Conservation (phyloP, 192 early-diverging fungal species). For the Borealophlyctis nickersoniae region DNA sequence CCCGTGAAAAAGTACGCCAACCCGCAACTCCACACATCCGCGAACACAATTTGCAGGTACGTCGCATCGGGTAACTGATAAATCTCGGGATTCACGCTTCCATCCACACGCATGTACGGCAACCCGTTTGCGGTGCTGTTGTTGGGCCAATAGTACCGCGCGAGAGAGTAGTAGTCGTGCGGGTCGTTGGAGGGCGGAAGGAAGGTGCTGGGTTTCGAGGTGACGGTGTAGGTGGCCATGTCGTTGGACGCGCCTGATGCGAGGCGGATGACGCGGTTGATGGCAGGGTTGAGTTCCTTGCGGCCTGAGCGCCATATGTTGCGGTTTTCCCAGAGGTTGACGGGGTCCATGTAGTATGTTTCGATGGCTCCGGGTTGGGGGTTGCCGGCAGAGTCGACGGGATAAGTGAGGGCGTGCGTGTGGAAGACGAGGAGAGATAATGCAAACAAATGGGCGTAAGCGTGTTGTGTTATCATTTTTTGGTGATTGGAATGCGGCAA, state of each 20-base stretch:
- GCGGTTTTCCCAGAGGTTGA: slow-evolving; percentile 25
- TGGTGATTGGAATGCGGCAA: too few relatives aligned
- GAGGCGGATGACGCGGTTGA: slow-evolving; percentile 26
- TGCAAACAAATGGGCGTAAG: too few relatives aligned
- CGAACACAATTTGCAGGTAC: slow-evolving; percentile 7
- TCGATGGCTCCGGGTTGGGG: not conserved
- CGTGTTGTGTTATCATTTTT: too few relatives aligned
- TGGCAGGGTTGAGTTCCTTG: slow-evolving; percentile 24
- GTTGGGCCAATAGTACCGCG: slow-evolving; percentile 59
- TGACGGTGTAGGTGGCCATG: slow-evolving; percentile 51
- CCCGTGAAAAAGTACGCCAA: slow-evolving; percentile 55
- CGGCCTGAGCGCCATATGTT: slow-evolving; percentile 8
- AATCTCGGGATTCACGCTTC: slow-evolving; percentile 54
- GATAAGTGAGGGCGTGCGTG: too few relatives aligned
- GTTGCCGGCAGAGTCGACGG: not conserved
- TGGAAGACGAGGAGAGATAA: too few relatives aligned
- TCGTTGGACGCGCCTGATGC: slow-evolving; percentile 34
- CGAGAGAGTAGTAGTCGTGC: slow-evolving; percentile 60
- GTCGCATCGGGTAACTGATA: slow-evolving; percentile 39
- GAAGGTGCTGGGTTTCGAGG: slow-evolving; percentile 35
- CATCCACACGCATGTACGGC: slow-evolving; percentile 52
- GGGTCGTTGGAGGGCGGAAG: slow-evolving; percentile 42
- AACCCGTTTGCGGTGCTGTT: slow-evolving; percentile 23
- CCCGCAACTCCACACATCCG: slow-evolving; percentile 16
- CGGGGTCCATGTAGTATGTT: slow-evolving; percentile 23